Percentiles rank a stretch among this genome's conserved stretches.
phyloP scores from a whole-genome alignment of 2,329 filamentous ascomycete genomes.

The Cladosporium sp. region DNA sequence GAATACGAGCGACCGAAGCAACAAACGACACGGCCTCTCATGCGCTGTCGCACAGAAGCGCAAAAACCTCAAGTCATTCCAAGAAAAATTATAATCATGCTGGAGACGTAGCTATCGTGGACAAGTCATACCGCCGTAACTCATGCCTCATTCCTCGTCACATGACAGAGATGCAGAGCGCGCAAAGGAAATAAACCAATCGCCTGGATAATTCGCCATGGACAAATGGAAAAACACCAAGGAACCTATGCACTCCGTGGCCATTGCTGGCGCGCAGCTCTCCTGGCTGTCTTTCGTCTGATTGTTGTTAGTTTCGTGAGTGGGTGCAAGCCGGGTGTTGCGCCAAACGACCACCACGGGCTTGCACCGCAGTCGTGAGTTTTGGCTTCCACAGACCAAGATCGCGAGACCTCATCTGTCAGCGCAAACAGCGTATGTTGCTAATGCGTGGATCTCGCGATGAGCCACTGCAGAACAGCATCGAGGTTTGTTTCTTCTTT shows the following conservation, averaged over 20 bases:
- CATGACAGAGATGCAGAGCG: constrained; percentile 15
- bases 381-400: not conserved
- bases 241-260: constrained; percentile 9
- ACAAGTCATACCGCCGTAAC: constrained; percentile 16
- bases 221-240: constrained; percentile 2
- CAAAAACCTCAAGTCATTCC: not conserved
- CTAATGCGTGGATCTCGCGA: constrained; percentile 79
- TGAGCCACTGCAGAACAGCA: constrained; percentile 93
- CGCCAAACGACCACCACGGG: not conserved
- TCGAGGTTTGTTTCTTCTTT: constrained; percentile 99
- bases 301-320: constrained; percentile 10
- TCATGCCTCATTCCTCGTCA: constrained; percentile 19
- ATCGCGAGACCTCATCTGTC: not conserved
- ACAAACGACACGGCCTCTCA: not conserved
- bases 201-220: not conserved
- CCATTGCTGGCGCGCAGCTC: constrained; percentile 43
- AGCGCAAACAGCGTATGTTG: constrained; percentile 23
- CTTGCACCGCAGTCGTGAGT: constrained; percentile 15
- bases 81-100: not conserved
- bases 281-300: constrained; percentile 29
- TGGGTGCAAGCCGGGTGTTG: too few species aligned
- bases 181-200: not conserved
- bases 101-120: constrained; percentile 15
- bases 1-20: not conserved
- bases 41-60: not conserved